These are phyloP conservation scores for Populus ilicifolia DNA, from an alignment of 345 rosid species.

Conservation along the genomic window DNA sequence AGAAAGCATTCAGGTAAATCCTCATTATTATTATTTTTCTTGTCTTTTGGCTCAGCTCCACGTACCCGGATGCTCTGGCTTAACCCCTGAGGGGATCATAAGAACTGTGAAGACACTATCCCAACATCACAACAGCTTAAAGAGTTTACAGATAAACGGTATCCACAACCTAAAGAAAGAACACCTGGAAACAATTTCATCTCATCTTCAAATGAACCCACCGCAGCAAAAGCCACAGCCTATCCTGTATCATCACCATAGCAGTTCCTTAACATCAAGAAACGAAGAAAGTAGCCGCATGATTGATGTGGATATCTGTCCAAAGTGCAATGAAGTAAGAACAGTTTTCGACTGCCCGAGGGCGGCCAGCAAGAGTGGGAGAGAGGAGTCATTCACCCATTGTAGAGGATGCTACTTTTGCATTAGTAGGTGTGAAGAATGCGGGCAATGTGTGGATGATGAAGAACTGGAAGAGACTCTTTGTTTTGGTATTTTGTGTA, in stretches of 20 bases:
- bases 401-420: conserved; percentile 65
- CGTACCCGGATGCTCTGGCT: conserved; percentile 54
- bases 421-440: conserved; percentile 62
- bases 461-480: conserved; percentile 50
- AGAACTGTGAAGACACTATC: conserved; percentile 46
- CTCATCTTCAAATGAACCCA: conserved; percentile 25
- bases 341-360: conserved; percentile 56
- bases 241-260: conserved; percentile 24
- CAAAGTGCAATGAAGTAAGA: conserved; percentile 53
- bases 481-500: conserved; percentile 52
- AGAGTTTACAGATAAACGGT: conserved; percentile 47
- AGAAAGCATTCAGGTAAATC: neutral
- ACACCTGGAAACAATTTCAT: conserved; percentile 39
- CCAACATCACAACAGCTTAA: conserved; percentile 24
- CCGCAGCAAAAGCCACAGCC: conserved; percentile 1
- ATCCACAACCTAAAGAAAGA: conserved; percentile 46
- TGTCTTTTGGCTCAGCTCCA: conserved; percentile 37
- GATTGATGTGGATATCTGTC: conserved; percentile 63
- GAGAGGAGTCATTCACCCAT: conserved; percentile 6
- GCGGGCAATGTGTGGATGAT: conserved; percentile 43
- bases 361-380: conserved; percentile 34
- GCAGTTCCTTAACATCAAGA: neutral
- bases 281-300: neutral
- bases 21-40: neutral
- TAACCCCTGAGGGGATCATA: conserved; percentile 72